These are phyloP conservation scores for Beauveria australis DNA, from an alignment of 2,329 filamentous ascomycete species.

Conservation along the genomic window DNA sequence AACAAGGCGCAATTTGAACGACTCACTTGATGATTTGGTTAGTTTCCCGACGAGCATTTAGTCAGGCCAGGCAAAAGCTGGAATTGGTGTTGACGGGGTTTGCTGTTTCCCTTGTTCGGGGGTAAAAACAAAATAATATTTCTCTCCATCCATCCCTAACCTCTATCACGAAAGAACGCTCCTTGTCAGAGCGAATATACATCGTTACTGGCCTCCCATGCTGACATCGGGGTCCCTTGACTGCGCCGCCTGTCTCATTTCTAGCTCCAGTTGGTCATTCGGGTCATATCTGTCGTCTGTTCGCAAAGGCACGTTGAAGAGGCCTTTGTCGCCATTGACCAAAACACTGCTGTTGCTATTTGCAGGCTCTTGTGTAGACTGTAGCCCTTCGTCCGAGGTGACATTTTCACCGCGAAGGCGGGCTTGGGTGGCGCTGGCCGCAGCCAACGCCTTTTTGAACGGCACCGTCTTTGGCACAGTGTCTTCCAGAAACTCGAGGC, in stretches of 20 bases:
- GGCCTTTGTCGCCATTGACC: constrained; percentile 21
- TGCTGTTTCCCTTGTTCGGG: neutral
- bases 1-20: constrained; percentile 14
- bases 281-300: constrained; percentile 32
- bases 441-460: constrained; percentile 68
- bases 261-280: constrained; percentile 45
- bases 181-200: neutral
- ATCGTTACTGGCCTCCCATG: constrained; percentile 32
- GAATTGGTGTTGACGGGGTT: constrained; percentile 8
- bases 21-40: constrained; percentile 2
- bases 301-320: constrained; percentile 17
- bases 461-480: constrained; percentile 80
- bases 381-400: constrained; percentile 19
- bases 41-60: neutral
- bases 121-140: neutral
- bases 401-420: constrained; percentile 33
- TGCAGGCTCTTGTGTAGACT: constrained; percentile 13
- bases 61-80: constrained; percentile 6
- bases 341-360: constrained; percentile 21
- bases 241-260: constrained; percentile 40
- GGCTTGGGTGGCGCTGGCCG: constrained; percentile 42
- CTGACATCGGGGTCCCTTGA: constrained; percentile 46
- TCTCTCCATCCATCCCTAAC: neutral
- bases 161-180: neutral
- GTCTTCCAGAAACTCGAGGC: constrained; percentile 89